Conservation (phyloP, 1,284 basidiomycete species). For the Gomphus sp. region DNA sequence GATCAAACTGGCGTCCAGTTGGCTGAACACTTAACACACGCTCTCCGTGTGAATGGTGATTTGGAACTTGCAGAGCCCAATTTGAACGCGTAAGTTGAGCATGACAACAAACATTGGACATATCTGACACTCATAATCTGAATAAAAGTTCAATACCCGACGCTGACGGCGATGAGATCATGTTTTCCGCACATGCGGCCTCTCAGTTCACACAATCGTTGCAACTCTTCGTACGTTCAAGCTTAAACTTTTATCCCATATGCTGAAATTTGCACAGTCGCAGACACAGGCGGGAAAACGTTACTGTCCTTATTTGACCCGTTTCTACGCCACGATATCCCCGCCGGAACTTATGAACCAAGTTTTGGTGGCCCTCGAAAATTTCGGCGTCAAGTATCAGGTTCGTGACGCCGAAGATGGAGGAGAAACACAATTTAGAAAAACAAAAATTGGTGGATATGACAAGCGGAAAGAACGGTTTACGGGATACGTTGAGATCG, state of each 20-base stretch:
- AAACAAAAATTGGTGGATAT: constrained; percentile 40
- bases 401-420: constrained; percentile 16
- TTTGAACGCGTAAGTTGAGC: constrained; percentile 30
- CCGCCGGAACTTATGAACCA: constrained; percentile 43
- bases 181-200: constrained; percentile 33
- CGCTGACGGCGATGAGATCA: constrained; percentile 47
- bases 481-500: constrained; percentile 64
- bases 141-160: constrained; percentile 22
- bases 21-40: constrained; percentile 62
- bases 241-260: neutral
- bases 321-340: constrained; percentile 57
- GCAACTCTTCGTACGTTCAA: constrained; percentile 44
- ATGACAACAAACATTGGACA: neutral
- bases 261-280: neutral
- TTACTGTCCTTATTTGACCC: constrained; percentile 65
- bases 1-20: constrained; percentile 41
- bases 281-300: constrained; percentile 64
- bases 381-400: constrained; percentile 43
- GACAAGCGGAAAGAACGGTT: constrained; percentile 51
- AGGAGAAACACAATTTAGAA: constrained; percentile 21
- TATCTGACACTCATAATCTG: constrained; percentile 10
- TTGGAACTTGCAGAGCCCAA: constrained; percentile 48
- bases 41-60: constrained; percentile 59
- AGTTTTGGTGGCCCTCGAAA: constrained; percentile 41
- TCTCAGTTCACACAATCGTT: constrained; percentile 56